Evolutionary conservation across 2,329 filamentous ascomycete species (phyloP).

Genomic region (Colletotrichum magnum): DNA sequence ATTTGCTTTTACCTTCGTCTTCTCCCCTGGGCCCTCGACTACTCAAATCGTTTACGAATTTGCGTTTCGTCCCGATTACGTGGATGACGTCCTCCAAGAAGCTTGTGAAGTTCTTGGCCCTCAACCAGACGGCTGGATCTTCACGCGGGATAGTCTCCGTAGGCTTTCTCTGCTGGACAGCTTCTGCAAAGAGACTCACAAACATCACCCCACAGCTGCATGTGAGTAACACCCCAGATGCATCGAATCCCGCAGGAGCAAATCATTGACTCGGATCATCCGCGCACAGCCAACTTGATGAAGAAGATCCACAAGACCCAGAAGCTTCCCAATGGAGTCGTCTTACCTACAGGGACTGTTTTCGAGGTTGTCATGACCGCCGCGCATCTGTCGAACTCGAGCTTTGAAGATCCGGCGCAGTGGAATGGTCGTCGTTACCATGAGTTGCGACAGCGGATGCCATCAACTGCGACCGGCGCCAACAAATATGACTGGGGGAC

Average conservation of each 20-base stretch:
- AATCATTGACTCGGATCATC: background rate
- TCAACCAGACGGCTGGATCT: background rate
- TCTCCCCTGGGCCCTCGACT: slow-evolving; percentile 29
- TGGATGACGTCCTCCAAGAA: slow-evolving; percentile 17
- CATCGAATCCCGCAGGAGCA: background rate
- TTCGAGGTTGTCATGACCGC: slow-evolving; percentile 37
- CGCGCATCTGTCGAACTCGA: slow-evolving; percentile 31
- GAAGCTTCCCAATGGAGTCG: slow-evolving; percentile 26
- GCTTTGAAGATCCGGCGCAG: slow-evolving; percentile 13
- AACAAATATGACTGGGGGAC: slow-evolving; percentile 33
- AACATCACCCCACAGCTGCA: slow-evolving; percentile 32
- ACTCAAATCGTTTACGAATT: slow-evolving; percentile 39
- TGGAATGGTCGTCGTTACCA: slow-evolving; percentile 36
- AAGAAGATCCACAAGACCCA: slow-evolving; percentile 36
- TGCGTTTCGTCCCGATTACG: slow-evolving; percentile 32
- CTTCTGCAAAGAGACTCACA: slow-evolving; percentile 38
- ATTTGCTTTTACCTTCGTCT: slow-evolving; percentile 33
- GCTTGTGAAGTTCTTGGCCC: slow-evolving; percentile 21
- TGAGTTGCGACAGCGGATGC: slow-evolving; percentile 22
- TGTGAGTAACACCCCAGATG: slow-evolving; percentile 10
- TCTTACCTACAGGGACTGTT: slow-evolving; percentile 25
- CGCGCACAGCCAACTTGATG: slow-evolving; percentile 32
- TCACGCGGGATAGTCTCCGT: slow-evolving; percentile 26
- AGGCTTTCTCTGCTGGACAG: slow-evolving; percentile 31
- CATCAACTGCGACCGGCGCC: background rate